A percentile compares a stretch with the other conserved stretches of the same genome.
Conservation (phyloP, 2,329 filamentous ascomycete genomes). For the Clathrospora elynae region DNA sequence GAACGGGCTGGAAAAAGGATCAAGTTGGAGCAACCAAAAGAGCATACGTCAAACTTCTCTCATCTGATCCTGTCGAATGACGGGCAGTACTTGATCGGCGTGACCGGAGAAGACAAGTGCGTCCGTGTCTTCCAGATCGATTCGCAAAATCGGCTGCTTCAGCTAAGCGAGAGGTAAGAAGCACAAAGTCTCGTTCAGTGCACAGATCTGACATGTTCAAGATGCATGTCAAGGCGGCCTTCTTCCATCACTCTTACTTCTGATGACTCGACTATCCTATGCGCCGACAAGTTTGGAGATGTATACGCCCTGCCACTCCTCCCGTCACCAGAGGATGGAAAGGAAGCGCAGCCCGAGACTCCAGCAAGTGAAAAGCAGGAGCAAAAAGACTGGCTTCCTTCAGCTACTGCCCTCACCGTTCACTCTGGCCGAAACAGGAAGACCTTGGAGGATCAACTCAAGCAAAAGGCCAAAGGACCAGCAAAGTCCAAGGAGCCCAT, state of each 20-base stretch:
- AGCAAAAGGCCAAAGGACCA: conserved; percentile 49
- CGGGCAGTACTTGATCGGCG: conserved; percentile 71
- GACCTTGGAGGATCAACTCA: conserved; percentile 62
- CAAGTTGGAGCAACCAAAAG: conserved; percentile 43
- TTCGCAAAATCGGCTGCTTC: conserved; percentile 63
- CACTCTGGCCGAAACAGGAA: conserved; percentile 65
- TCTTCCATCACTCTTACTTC: conserved; percentile 73
- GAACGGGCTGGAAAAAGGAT: conserved; percentile 51
- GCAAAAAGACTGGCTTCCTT: conserved; percentile 53
- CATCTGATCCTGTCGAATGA: conserved; percentile 68
- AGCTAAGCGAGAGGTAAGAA: conserved; percentile 73
- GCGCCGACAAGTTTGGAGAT: conserved; percentile 95
- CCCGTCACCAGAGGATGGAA: conserved; percentile 41
- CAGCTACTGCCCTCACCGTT: conserved; percentile 64
- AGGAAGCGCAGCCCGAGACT: conserved; percentile 23
- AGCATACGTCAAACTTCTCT: conserved; percentile 66
- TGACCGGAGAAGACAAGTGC: conserved; percentile 90
- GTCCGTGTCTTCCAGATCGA: conserved; percentile 80
- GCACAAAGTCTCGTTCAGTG: not conserved
- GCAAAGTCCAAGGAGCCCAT: conserved; percentile 56
- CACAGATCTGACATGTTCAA: conserved; percentile 46
- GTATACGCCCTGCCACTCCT: conserved; percentile 86
- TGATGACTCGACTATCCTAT: conserved; percentile 74
- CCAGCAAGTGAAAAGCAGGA: conserved; percentile 25
- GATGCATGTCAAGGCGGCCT: conserved; percentile 86